Evolutionary conservation across 176 grass and related monocot genomes (phyloP), one percentile per base, ranked within the genome.

Genomic region (Oryza brachyantha): DNA sequence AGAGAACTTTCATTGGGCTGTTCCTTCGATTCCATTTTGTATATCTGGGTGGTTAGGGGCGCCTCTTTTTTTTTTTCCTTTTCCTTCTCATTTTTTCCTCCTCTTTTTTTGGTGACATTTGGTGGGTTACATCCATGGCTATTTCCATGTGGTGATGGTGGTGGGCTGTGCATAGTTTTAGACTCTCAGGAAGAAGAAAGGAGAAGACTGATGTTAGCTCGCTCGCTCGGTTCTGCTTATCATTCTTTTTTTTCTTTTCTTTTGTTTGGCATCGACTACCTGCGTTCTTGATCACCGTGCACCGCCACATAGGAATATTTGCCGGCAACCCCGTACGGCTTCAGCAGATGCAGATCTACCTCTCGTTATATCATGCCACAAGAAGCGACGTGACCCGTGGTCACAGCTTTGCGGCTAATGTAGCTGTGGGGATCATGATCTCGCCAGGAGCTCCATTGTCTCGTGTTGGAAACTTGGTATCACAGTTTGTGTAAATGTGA

Each of bases 1-100:
- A 3, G 19, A 61, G 1, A 60, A 21, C 9, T 72, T 29, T 52
- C 5, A 3, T 39, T 13, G 22, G 3, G 73, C 68, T 82, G 32
- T 73, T 28, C 19, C 73, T 40, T 77, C 66, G 57, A 70, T 72
- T 72, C 73, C 79, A 64, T 66, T 87, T 87, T 87, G 73, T 83
- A 83, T 58, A 87, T 82, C 79, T 45, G 22, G 79, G 66, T 52
- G 16, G 46, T 50, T 43, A 72, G n/a, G 73, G 31, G 73, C 41
- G 24, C 45, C 76, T 17, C 38, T 45, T 29, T 12, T 73, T 58
- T 52, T 12, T 13, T 4, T 54, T 81, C 52, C 16, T 16, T 81
- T 36, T 81, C 2, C 7, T 31, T 35, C 34, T 2, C 2, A 21
- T n/a, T 52, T 27, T 73, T 58, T 46, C 2, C 2, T 29, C 3